Base-by-base conservation (phyloP, 805 yeast genomes). In the Sugiyamaella lignohabitans region DNA sequence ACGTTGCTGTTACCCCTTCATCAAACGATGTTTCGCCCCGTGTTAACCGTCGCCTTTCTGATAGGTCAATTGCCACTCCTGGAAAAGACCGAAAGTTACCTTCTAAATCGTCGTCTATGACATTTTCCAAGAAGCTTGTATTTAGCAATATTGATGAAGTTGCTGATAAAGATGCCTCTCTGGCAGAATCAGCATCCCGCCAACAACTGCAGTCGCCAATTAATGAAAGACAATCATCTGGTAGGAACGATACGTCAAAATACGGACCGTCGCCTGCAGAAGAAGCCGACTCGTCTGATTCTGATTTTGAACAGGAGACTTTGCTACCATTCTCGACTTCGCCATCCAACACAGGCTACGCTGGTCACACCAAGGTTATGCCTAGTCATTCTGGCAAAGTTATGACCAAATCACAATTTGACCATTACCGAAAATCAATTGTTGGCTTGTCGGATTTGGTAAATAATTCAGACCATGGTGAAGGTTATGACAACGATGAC, bases 371-470 rank as follows among this genome's bases (percentile, higher is more conserved):
- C 23, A 37, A 48, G 11, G 18, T 38, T 38, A 42, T 45, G 18
- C 27, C 42, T 17, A 38, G 39, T 18, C 32, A 36, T 21, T 17
- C 49, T 6, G 19, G 43, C 4, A 50, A 40, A 42, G 53, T 58
- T 24, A 59, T 60, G 64, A 57, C 64, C 20, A 53, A 54, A 44
- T 42, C 61, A 8, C 61, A 60, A 50, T 59, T 55, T 47, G 63
- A 59, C 24, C 37, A 23, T 37, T 57, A 55, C 44, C 50, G 60
- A 5, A 48, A 47, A 46, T 46, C 53, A 23, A 45, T 52, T n/a
- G 45, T 51, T 29, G 29, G 24, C 6, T 23, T 23, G 17, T 8
- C 23, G 10, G n/a, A 20, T 17, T 14, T 35, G 21, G 46, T 23
- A 24, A 39, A 29, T 10, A 39, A 22, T 17, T 38, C 29, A 14